phyloP scores from a whole-genome alignment of 2,329 filamentous ascomycete species.

The Penicillium sp. region DNA sequence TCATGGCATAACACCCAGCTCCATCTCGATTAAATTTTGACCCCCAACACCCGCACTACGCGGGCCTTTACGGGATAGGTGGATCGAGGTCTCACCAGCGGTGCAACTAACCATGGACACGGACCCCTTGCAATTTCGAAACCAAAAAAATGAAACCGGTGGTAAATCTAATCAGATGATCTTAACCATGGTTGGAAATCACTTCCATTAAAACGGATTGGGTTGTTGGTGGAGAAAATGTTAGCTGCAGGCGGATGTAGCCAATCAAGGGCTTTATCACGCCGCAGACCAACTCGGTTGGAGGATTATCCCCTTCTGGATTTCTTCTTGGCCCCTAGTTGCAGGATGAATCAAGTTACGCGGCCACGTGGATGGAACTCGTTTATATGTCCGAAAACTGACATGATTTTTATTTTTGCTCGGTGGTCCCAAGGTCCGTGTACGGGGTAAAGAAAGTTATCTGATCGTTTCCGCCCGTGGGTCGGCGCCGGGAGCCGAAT shows the following conservation, averaged over 20 bases:
- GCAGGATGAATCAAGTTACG: neutral
- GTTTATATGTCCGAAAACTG: neutral
- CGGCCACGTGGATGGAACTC: neutral
- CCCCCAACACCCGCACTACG: neutral
- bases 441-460: neutral
- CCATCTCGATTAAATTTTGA: neutral
- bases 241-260: neutral
- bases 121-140: neutral
- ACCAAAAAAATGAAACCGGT: neutral
- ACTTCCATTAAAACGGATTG: neutral
- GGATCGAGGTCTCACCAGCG: neutral
- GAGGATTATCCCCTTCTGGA: neutral
- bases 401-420: neutral
- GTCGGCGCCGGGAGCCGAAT: neutral
- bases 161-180: slow-evolving; percentile 5
- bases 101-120: neutral
- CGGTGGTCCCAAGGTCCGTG: neutral
- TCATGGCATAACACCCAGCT: neutral
- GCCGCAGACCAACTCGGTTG: neutral
- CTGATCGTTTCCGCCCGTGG: slow-evolving; percentile 1
- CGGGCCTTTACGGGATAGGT: neutral
- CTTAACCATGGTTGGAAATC: slow-evolving; percentile 1
- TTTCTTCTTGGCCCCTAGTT: neutral
- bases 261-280: neutral
- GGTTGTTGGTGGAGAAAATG: neutral